Evolutionary conservation across 345 rosid species (phyloP).

Genomic region (Ceriops zippeliana): DNA sequence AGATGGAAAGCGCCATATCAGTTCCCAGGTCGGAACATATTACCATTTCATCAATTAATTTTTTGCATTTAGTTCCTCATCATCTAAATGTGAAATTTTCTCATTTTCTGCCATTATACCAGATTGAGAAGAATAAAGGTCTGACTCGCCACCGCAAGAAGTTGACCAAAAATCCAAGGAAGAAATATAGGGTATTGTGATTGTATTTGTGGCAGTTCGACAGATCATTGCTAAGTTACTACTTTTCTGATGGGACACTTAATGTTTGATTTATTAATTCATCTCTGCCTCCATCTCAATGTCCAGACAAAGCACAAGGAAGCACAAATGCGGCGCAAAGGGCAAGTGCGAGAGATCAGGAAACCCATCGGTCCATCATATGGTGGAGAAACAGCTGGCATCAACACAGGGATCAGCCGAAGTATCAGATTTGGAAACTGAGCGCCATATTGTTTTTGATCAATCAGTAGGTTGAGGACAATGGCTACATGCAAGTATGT

Average conservation of each 20-base stretch:
- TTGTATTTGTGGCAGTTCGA: not conserved
- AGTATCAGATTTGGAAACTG: conserved; percentile 43
- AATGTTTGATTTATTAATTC: not conserved
- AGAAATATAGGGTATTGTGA: conserved; percentile 64
- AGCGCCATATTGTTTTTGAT: not conserved
- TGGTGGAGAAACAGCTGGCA: conserved; percentile 68
- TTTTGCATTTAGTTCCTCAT: not conserved
- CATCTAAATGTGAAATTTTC: not conserved
- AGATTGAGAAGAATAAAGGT: conserved; percentile 72
- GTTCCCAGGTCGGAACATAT: conserved; percentile 41
- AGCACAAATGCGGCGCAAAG: conserved; percentile 41
- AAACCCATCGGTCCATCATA: conserved; percentile 51
- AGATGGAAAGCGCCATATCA: conserved; percentile 65
- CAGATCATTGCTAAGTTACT: not conserved
- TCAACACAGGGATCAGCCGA: conserved; percentile 57
- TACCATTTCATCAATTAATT: conserved; percentile 1
- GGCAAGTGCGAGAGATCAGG: conserved; percentile 57
- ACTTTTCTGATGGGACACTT: not conserved
- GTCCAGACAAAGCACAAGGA: conserved; percentile 48
- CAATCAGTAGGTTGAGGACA: too few relatives aligned
- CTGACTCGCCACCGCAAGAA: conserved; percentile 63
- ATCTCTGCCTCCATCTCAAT: not conserved
- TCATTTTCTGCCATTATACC: conserved; percentile 8
- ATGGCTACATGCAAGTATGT: too few relatives aligned
- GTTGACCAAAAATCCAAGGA: conserved; percentile 68